Conservation (phyloP, 495 filamentous ascomycete genomes). For the Friedmanniomyces endolithicus region DNA sequence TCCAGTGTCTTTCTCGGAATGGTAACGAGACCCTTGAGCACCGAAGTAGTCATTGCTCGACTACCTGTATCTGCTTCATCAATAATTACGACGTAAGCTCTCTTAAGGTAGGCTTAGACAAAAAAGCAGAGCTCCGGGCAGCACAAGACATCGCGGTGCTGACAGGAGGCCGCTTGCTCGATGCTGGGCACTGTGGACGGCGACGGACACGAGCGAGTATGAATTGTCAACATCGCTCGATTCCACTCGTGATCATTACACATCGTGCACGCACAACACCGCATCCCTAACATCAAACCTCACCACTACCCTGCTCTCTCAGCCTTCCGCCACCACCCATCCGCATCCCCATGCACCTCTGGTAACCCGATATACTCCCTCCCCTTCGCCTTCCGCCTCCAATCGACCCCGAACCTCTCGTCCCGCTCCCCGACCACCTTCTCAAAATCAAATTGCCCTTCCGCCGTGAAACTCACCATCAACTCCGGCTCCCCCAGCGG, state of each 20-base stretch:
- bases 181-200: too few relatives aligned
- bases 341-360: conserved; percentile 47
- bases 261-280: not conserved
- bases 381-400: conserved; percentile 47
- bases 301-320: not conserved
- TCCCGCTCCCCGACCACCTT: conserved; percentile 52
- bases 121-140: too few relatives aligned
- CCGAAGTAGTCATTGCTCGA: too few relatives aligned
- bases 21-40: not conserved
- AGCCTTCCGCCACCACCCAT: conserved; percentile 32
- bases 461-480: conserved; percentile 60
- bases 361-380: conserved; percentile 49
- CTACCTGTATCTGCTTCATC: not conserved
- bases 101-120: too few relatives aligned
- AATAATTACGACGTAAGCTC: not conserved
- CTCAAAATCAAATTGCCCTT: conserved; percentile 49
- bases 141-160: too few relatives aligned
- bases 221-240: too few relatives aligned
- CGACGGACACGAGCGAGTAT: too few relatives aligned
- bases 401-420: conserved; percentile 49
- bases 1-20: not conserved
- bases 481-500: conserved; percentile 63
- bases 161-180: too few relatives aligned
- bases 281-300: not conserved
- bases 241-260: too few relatives aligned